Conservation (phyloP, 1,284 basidiomycete species). For the Austroboletus niveus region DNA sequence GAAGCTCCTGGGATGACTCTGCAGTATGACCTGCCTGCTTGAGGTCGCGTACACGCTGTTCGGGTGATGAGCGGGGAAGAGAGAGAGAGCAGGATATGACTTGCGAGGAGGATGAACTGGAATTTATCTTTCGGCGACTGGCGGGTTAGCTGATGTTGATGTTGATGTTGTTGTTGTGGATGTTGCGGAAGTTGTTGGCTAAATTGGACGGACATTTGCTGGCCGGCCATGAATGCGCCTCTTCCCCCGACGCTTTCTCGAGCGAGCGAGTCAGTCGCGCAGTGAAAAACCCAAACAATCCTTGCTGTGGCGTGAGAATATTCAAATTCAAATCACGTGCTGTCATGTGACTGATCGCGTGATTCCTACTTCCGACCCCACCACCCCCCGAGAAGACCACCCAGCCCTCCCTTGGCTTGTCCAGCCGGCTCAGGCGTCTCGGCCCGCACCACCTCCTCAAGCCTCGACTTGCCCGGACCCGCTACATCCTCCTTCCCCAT, state of each 20-base stretch:
- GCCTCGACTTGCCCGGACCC: slow-evolving; percentile 24
- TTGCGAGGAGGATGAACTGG: slow-evolving; percentile 22
- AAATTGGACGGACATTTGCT: slow-evolving; percentile 28
- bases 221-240: slow-evolving; percentile 26
- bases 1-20: slow-evolving; percentile 31
- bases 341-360: neutral
- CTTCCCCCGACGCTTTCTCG: slow-evolving; percentile 4
- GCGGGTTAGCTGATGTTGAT: slow-evolving; percentile 8
- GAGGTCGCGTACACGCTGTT: slow-evolving; percentile 32
- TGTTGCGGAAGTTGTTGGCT: slow-evolving; percentile 16
- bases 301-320: slow-evolving; percentile 22
- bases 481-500: slow-evolving; percentile 19
- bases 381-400: slow-evolving; percentile 52
- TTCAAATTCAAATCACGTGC: slow-evolving; percentile 7
- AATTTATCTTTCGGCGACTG: slow-evolving; percentile 26
- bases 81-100: neutral
- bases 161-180: slow-evolving; percentile 15
- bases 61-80: neutral
- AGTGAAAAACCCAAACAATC: slow-evolving; percentile 18
- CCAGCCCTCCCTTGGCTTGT: slow-evolving; percentile 38
- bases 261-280: too few relatives aligned
- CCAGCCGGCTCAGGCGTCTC: slow-evolving; percentile 41
- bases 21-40: slow-evolving; percentile 33
- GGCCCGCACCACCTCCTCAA: slow-evolving; percentile 29
- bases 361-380: slow-evolving; percentile 43